Evolutionary conservation across 352 stramenopile species (phyloP).

Genomic region (Elongisporangium prolatum): DNA sequence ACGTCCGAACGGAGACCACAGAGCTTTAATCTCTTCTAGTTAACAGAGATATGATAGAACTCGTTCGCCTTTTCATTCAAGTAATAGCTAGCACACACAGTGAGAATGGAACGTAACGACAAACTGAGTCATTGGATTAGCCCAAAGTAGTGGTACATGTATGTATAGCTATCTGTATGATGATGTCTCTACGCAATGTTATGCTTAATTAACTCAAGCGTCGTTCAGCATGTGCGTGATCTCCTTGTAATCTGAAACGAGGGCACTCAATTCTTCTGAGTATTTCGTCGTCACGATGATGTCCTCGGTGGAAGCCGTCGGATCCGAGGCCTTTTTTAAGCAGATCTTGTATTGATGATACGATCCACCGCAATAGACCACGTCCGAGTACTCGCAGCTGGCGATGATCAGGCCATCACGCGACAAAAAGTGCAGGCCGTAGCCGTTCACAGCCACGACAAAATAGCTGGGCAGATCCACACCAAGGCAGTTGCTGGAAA

Average conservation of each 20-base stretch:
- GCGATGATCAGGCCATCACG: constrained; percentile 55
- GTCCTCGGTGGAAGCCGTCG: constrained; percentile 38
- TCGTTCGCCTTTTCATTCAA: too few species aligned
- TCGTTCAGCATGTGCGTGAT: constrained; percentile 67
- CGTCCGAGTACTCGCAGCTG: constrained; percentile 63
- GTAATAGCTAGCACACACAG: too few species aligned
- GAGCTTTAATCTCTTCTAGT: too few species aligned
- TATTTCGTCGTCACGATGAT: constrained; percentile 66
- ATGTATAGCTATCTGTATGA: not conserved
- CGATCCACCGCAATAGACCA: constrained; percentile 45
- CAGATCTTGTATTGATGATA: constrained; percentile 72
- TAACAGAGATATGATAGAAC: too few species aligned
- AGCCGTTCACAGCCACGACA: constrained; percentile 85
- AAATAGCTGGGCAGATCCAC: constrained; percentile 82
- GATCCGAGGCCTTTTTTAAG: constrained; percentile 34
- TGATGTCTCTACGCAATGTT: not conserved
- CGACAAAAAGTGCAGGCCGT: constrained; percentile 90
- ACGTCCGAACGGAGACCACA: too few species aligned
- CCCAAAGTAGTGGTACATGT: not conserved
- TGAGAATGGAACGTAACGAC: too few species aligned
- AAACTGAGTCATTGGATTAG: too few species aligned
- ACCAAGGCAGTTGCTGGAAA: constrained; percentile 16
- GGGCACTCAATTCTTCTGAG: constrained; percentile 53
- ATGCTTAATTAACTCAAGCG: constrained; percentile 14
- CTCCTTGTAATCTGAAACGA: constrained; percentile 75